Conservation (phyloP, 805 yeast genomes). For the Jamesozyma jinghongensis region DNA sequence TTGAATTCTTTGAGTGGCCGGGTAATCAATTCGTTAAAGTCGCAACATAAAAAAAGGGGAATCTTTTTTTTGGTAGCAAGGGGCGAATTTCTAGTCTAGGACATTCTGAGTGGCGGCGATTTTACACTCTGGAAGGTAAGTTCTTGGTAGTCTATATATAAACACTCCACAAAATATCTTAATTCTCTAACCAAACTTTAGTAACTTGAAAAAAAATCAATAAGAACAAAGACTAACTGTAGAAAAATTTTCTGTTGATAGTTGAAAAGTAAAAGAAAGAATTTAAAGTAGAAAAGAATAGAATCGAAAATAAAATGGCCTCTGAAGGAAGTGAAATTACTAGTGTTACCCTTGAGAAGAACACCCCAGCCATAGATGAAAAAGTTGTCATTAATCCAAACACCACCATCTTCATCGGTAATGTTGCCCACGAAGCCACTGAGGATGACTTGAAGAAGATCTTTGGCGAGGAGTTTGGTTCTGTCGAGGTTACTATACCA, state of each 20-base stretch:
- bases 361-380: constrained; percentile 2
- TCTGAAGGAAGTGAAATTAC: constrained; percentile 11
- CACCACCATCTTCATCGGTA: constrained; percentile 28
- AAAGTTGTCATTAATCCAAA: constrained; percentile 23
- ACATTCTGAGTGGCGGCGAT: no score
- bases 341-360: background rate
- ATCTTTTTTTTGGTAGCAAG: no score
- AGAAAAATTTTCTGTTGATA: background rate
- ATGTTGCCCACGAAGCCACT: constrained; percentile 24
- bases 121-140: no score
- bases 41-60: no score
- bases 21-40: no score
- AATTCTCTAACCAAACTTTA: background rate
- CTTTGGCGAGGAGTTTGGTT: constrained; percentile 21
- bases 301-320: constrained; percentile 11
- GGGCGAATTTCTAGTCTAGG: no score
- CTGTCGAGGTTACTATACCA: constrained; percentile 27
- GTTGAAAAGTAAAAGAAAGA: background rate
- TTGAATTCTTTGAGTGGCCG: no score
- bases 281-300: background rate
- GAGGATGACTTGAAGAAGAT: constrained; percentile 22
- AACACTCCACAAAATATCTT: no score
- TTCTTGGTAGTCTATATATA: no score
- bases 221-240: background rate
- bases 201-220: background rate